Conservation (phyloP, 2,329 filamentous ascomycete genomes). For the Clonostachys byssicola region DNA sequence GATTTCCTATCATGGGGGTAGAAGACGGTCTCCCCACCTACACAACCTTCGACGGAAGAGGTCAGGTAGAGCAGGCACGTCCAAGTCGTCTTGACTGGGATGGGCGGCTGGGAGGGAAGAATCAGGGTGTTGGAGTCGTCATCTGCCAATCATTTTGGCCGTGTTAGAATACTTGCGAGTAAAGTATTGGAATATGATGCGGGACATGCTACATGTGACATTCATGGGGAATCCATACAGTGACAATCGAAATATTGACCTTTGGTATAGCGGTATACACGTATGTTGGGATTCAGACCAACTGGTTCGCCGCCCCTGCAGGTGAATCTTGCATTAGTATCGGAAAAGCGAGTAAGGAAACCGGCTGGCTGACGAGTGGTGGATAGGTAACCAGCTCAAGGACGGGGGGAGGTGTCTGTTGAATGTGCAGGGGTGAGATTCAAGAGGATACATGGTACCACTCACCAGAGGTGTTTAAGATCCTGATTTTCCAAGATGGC, state of each 20-base stretch:
- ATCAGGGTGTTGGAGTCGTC: slow-evolving; percentile 79
- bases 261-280: slow-evolving; percentile 80
- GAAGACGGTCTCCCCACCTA: slow-evolving; percentile 88
- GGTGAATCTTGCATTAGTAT: neutral
- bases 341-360: neutral
- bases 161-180: neutral
- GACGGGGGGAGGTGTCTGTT: neutral
- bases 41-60: slow-evolving; percentile 67
- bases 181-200: neutral
- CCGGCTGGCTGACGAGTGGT: neutral
- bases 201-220: neutral
- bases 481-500: slow-evolving; percentile 35
- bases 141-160: slow-evolving; percentile 42
- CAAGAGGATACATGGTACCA: slow-evolving; percentile 1
- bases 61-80: slow-evolving; percentile 86
- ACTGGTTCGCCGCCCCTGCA: slow-evolving; percentile 76
- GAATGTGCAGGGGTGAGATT: neutral
- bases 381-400: neutral
- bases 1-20: slow-evolving; percentile 65
- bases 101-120: slow-evolving; percentile 32
- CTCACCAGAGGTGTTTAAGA: slow-evolving; percentile 38
- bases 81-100: slow-evolving; percentile 67
- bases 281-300: slow-evolving; percentile 84
- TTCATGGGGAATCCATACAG: slow-evolving; percentile 51
- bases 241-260: slow-evolving; percentile 92